These are phyloP conservation scores for Eryngium alpinum DNA, from an alignment of 140 eudicot species.

Conservation along the genomic window DNA sequence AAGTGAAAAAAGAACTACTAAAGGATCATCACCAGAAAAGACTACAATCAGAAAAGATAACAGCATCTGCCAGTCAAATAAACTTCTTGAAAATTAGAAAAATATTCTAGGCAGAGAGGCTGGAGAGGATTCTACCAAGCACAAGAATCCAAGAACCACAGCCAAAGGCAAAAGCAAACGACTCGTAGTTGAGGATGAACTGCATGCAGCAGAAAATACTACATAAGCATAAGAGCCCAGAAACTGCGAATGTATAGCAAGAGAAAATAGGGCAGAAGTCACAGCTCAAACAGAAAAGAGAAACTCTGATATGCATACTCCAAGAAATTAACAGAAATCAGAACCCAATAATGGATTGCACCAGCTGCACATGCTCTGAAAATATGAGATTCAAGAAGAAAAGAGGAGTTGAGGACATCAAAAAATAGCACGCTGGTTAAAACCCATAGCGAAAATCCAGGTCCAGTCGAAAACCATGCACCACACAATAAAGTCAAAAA, in stretches of 20 bases:
- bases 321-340: slow-evolving; percentile 29
- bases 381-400: slow-evolving; percentile 23
- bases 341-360: slow-evolving; percentile 15
- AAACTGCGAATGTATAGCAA: slow-evolving; percentile 22
- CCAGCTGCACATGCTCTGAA: slow-evolving; percentile 13
- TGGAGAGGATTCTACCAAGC: not conserved
- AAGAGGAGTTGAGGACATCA: slow-evolving; percentile 26
- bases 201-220: slow-evolving; percentile 16
- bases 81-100: slow-evolving; percentile 15
- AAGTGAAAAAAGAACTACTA: slow-evolving; percentile 7
- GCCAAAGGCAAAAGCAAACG: slow-evolving; percentile 27
- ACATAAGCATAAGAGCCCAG: slow-evolving; percentile 23
- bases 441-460: slow-evolving; percentile 14
- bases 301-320: slow-evolving; percentile 21
- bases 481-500: slow-evolving; percentile 4
- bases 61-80: slow-evolving; percentile 19
- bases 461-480: slow-evolving; percentile 20
- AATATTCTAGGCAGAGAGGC: slow-evolving; percentile 9
- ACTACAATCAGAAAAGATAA: slow-evolving; percentile 7
- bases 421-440: slow-evolving; percentile 24
- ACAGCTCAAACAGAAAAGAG: slow-evolving; percentile 26
- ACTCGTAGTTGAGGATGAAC: slow-evolving; percentile 9
- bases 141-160: slow-evolving; percentile 20
- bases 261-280: slow-evolving; percentile 21
- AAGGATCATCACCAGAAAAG: slow-evolving; percentile 4